Evolutionary conservation across 106 monocot species (phyloP).

Genomic region (Dendrobium catenatum): DNA sequence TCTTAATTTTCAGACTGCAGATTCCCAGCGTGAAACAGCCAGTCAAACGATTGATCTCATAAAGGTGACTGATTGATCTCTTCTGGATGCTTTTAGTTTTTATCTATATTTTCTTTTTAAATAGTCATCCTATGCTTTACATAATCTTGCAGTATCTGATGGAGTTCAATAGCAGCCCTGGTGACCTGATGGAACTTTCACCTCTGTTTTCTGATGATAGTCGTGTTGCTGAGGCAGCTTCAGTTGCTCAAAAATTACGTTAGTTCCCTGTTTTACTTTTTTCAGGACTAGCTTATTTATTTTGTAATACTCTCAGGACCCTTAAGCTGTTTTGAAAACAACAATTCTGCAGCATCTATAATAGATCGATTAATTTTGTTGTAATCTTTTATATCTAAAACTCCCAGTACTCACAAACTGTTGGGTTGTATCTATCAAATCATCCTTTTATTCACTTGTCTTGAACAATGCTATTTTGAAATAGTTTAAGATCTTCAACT

Average conservation of each 20-base stretch:
- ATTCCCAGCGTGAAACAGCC: slow-evolving; percentile 98
- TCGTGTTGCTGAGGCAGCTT: slow-evolving; percentile 99
- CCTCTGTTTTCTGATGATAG: slow-evolving; percentile 98
- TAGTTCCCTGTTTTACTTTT: slow-evolving; percentile 13
- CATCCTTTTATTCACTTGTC: too few relatives aligned
- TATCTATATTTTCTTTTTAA: slow-evolving; percentile 3
- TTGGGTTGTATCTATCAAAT: background rate
- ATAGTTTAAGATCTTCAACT: too few relatives aligned
- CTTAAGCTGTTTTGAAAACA: background rate
- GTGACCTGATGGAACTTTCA: slow-evolving; percentile 98
- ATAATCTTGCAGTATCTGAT: slow-evolving; percentile 74
- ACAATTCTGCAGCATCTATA: background rate
- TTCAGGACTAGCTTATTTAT: background rate
- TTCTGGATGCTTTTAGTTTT: background rate
- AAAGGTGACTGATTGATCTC: slow-evolving; percentile 41
- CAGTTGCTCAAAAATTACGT: slow-evolving; percentile 98
- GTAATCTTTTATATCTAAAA: background rate
- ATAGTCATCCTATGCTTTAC: slow-evolving; percentile 2
- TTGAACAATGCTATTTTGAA: too few relatives aligned
- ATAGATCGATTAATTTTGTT: background rate
- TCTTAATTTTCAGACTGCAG: slow-evolving; percentile 73
- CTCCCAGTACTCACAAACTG: background rate
- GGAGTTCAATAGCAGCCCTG: slow-evolving; percentile 99
- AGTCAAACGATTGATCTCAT: slow-evolving; percentile 98
- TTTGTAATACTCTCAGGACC: background rate